Base-by-base conservation (phyloP, 2,329 filamentous ascomycete species). In the Zymoseptoria tritici region DNA sequence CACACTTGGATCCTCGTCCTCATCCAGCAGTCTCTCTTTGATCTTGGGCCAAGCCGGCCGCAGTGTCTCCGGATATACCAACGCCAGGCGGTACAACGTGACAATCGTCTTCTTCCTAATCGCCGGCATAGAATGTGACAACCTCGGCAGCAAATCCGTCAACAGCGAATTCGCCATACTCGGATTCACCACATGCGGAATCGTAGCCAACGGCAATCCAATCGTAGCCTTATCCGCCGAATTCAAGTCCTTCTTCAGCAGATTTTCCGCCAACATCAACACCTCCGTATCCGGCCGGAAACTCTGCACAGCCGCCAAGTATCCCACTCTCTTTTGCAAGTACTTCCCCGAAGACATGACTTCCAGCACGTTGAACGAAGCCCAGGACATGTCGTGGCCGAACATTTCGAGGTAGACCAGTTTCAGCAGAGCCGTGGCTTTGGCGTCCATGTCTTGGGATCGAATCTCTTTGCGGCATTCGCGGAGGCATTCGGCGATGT, bases 301-400 rank as follows among this genome's bases (percentile, higher is more conserved):
- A 79, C 89, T 97, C 80, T 99, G 94, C 29, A 96, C 91, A 8
- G 94, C 94, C 13, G 89, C 93, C 20, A 99, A 81, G 74, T 99
- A 99, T 60, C 93, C 94, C 52, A 97, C 91, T 65, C 93, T 84
- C 77, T 99, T 99, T 76, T 97, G 93, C 67, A 91, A 83, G 74
- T 96, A 96, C 74, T 97, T 97, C 54, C 88, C 82, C 49, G 91
- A 96, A 46, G 92, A 96, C 94, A 99, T 99, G 77, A 99, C 94
- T 78, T 99, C 94, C 54, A 99, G 86, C 56, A 97, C 93, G 74
- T 99, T 90, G 77, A 99, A 99, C 11, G 92, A 92, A 3, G 94
- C 94, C 94, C 94, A 99, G 2, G 93, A 97, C 94, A 99, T 99
- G 76, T 97, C 94, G 74, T 97, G 90, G 13, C 94, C 94, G 68